Base-by-base conservation (phyloP, 2,329 filamentous ascomycete species). In the Tolypocladium endophyticum region DNA sequence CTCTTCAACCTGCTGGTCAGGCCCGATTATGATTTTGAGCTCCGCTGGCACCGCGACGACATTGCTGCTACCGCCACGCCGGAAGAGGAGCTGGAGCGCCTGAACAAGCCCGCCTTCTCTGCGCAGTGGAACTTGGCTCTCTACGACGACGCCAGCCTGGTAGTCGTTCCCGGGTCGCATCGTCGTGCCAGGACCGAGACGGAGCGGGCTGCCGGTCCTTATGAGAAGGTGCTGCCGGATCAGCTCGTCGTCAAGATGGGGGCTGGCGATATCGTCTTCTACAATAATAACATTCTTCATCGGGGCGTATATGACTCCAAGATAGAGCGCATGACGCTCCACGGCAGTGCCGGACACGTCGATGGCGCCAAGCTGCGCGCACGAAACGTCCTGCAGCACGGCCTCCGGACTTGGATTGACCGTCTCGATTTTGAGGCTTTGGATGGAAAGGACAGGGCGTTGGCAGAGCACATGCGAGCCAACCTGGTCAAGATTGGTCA, bases 51-150 rank as follows among this genome's bases (percentile, higher is more conserved):
- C 71, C 79, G 92, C 36, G 92, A 96, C 69, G 90, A 95, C 69
- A 87, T 96, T 55, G 78, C 85, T 3, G 80, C 86, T n/a, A 77
- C 80, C 0, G 89, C 86, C 0, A 79, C 78, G 0, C 69, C 83
- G 0, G 85, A 87, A 25, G 85, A 92, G 68, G 92, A 96, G 72
- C 68, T 83, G 50, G 74, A 73, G 50, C 75, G 87, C 36, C 75
- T 95, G 57, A 69, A 71, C 1, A 75, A 82, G 62, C 82, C 85
- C 0, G 85, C 87, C 59, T 85, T 82, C 66, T 90, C 94, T 67
- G 87, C 90, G 43, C 92, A 96, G 76, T 96, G 90, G 82, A 96
- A 96, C 71, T 78, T 96, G 52, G 87, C 91, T 7, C 78, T 96
- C 9, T 92, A 85, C 69, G 83, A 87, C 39, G 92, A 96, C 70